Conservation (phyloP, 805 yeast genomes). For the Metschnikowia henanensis region DNA sequence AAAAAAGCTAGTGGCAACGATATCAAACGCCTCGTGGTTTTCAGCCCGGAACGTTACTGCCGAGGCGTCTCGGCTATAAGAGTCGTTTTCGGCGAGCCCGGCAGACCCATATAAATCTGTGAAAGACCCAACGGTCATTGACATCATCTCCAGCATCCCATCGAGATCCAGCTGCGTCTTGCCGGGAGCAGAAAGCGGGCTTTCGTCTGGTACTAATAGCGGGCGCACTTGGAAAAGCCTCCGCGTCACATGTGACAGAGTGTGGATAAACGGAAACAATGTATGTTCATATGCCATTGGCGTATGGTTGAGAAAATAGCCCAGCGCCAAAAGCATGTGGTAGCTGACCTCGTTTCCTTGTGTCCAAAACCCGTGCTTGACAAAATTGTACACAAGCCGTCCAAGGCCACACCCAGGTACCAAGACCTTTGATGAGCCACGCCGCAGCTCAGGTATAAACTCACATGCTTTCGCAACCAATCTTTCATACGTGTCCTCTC, state of each 20-base stretch:
- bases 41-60: slow-evolving; percentile 43
- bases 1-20: slow-evolving; percentile 57
- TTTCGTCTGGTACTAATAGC: slow-evolving; percentile 52
- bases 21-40: slow-evolving; percentile 40
- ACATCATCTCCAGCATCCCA: slow-evolving; percentile 48
- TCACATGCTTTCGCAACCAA: slow-evolving; percentile 36
- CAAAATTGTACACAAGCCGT: slow-evolving; percentile 55
- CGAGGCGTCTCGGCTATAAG: slow-evolving; percentile 35
- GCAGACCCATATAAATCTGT: slow-evolving; percentile 63
- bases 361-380: slow-evolving; percentile 53
- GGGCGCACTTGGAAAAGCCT: slow-evolving; percentile 51
- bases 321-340: slow-evolving; percentile 61
- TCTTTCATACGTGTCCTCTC: slow-evolving; percentile 38
- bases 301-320: slow-evolving; percentile 51
- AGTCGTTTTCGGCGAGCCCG: slow-evolving; percentile 31
- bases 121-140: slow-evolving; percentile 74
- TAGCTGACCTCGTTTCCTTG: slow-evolving; percentile 69
- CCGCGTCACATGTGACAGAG: slow-evolving; percentile 44
- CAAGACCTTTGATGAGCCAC: slow-evolving; percentile 45
- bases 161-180: not conserved
- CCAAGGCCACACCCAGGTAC: slow-evolving; percentile 71
- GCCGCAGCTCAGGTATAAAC: slow-evolving; percentile 34
- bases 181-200: slow-evolving; percentile 36
- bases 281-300: slow-evolving; percentile 37
- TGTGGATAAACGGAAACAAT: slow-evolving; percentile 57